phyloP scores from a whole-genome alignment of 257 asterid species.

The Salvia splendens region DNA sequence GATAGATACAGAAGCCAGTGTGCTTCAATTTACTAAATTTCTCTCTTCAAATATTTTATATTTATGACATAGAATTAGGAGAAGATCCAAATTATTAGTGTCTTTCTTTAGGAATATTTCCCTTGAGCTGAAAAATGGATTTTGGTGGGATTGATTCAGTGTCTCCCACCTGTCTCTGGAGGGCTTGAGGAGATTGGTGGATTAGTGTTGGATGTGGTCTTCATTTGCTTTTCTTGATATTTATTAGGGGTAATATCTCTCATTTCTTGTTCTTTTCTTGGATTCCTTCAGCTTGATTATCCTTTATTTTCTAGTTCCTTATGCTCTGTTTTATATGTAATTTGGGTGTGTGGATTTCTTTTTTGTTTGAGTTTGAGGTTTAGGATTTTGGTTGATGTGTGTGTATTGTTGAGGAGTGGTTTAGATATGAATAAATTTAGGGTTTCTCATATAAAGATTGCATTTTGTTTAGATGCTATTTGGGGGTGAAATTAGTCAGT shows the following conservation, averaged over 20 bases:
- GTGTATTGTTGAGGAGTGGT: slow-evolving; percentile 27
- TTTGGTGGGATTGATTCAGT: slow-evolving; percentile 48
- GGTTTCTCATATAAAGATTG: slow-evolving; percentile 36
- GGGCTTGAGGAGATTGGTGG: slow-evolving; percentile 48
- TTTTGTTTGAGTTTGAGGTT: slow-evolving; percentile 5
- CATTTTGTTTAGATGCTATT: slow-evolving; percentile 32
- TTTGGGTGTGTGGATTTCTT: slow-evolving; percentile 16
- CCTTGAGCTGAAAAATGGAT: slow-evolving; percentile 31
- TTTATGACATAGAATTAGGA: slow-evolving; percentile 15
- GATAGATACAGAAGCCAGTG: slow-evolving; percentile 20
- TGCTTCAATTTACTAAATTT: slow-evolving; percentile 1
- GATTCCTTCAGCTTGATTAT: background rate
- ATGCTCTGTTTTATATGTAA: slow-evolving; percentile 18
- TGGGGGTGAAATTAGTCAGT: slow-evolving; percentile 33
- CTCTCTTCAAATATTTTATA: background rate
- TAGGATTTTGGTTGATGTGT: slow-evolving; percentile 16
- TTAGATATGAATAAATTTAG: slow-evolving; percentile 38
- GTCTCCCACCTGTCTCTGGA: slow-evolving; percentile 41
- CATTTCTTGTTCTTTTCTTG: slow-evolving; percentile 1
- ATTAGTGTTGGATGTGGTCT: slow-evolving; percentile 45
- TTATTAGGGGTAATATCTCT: slow-evolving; percentile 27
- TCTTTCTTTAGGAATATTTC: slow-evolving; percentile 28
- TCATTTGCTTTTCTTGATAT: slow-evolving; percentile 26
- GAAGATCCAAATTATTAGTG: slow-evolving; percentile 36
- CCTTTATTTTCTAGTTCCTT: slow-evolving; percentile 6